Base-by-base conservation (phyloP, 768 basidiomycete genomes). In the Mrakia hoshinonis region DNA sequence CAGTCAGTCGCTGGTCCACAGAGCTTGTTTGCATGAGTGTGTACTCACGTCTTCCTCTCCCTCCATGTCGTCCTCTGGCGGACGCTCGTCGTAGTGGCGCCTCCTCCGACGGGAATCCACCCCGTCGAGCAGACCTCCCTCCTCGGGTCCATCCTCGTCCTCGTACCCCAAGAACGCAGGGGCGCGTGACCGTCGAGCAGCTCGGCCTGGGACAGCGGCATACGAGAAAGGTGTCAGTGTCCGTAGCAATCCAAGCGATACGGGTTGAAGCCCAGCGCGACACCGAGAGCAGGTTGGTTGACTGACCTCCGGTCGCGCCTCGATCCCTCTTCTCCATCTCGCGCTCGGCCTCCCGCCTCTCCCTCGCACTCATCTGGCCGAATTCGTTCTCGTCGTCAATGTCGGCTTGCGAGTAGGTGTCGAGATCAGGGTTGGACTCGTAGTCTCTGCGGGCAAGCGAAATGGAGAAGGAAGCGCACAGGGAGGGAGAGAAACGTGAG, bases 71-170 rank as follows among this genome's bases (percentile, higher is more conserved):
- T 97, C 95, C 46, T 89, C 79, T 78, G 92, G 91, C 74, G 86
- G 85, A 65, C 91, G 84, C 81, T 99, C 96, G 77, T 99, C 96
- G 73, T 98, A 97, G 76, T 93, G 89, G 76, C 90, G 85, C 76
- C 96, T 85, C 6, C 91, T 88, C 49, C 95, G 85, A 54, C 85
- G 83, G 73, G 88, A 90, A 84, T 92, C 89, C 49, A 86, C 87
- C 20, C 80, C 80, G 84, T 83, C 89, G 72, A 81, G 85, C 81
- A 81, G 86, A 12, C 85, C 89, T 34, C 80, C 82, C 68, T 87
- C 81, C n/a, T 77, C 88, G 52, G 86, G 89, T 60, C 88, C 89
- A 51, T 88, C 89, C 79, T 85, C 82, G 73, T 90, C 90, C 73
- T 91, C 90, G 70, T 86, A 89, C 62, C 89, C 88, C 65, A 99